Evolutionary conservation across 345 rosid genomes (phyloP), one percentile per base, ranked within the genome.

Genomic region (Salix dunnii): DNA sequence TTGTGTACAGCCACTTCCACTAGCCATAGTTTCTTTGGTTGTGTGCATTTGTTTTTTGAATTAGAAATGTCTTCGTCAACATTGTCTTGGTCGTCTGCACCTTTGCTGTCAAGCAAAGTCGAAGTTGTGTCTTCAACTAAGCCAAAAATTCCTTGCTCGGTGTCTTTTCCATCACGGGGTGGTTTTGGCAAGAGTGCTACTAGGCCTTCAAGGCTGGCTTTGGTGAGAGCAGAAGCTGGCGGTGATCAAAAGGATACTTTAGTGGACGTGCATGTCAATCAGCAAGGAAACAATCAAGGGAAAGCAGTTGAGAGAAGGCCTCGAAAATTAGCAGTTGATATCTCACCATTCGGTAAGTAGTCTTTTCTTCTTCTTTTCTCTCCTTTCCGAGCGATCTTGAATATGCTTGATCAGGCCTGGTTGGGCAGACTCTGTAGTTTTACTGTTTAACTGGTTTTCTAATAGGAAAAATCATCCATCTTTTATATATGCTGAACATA

Each of bases 291-390:
- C 31, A 78, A 79, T 28, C 88, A 79, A 73, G 85, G 84, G 72
- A 77, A 82, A 17, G 84, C 83, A 7, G 86, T 84, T 4, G 87
- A 90, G 79, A 85, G 75, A 77, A 78, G 74, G 69, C 93, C 94
- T 28, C 83, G 78, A 38, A 84, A 85, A 16, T 33, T 68, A 82
- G 83, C 90, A 11, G 21, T 80, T 73, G 91, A 89, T n/a, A 60
- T 88, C 58, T 89, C 93, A 40, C 91, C 97, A 71, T 88, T 89
- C 27, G 92, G 97, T 93, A 87, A 69, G 85, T 85, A 13, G 17
- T 30, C 25, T 5, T n/a, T 14, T 16, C 9, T 17, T 18, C 9
- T 21, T 16, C 13, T 42, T 11, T 42, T 40, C 43, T 40, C 46
- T 42, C 14, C 46, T 42, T 42, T 42, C 46, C 3, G 46, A 42